phyloP scores from a whole-genome alignment of 2,329 filamentous ascomycete species.

The Ascochyta lentis region DNA sequence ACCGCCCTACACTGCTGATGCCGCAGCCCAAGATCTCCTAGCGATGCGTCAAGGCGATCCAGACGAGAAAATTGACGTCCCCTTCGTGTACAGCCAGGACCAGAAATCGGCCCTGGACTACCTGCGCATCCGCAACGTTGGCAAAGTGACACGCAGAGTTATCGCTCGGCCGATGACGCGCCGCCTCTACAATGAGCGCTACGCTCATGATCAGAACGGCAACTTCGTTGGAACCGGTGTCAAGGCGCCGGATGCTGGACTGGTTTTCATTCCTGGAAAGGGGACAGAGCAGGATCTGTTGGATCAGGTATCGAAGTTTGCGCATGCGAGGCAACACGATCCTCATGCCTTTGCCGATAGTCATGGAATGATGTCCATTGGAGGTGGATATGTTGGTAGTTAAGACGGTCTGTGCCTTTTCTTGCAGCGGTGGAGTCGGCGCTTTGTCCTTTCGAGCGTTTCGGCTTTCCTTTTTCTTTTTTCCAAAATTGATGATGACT shows the following conservation, averaged over 20 bases:
- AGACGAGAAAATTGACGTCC: slow-evolving; percentile 8
- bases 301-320: slow-evolving; percentile 35
- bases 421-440: not conserved
- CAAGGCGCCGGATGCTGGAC: slow-evolving; percentile 28
- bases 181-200: slow-evolving; percentile 35
- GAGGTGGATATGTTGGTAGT: not conserved
- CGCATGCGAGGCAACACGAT: slow-evolving; percentile 33
- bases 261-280: slow-evolving; percentile 38
- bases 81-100: slow-evolving; percentile 25
- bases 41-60: slow-evolving; percentile 12
- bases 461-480: not conserved
- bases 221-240: slow-evolving; percentile 38
- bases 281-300: slow-evolving; percentile 35
- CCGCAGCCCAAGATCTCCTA: slow-evolving; percentile 7
- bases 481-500: too few relatives aligned
- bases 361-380: not conserved
- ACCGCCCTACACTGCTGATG: slow-evolving; percentile 8
- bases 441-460: not conserved
- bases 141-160: slow-evolving; percentile 28
- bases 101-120: slow-evolving; percentile 23
- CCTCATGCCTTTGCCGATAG: slow-evolving; percentile 11
- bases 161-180: slow-evolving; percentile 38
- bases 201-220: slow-evolving; percentile 36
- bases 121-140: slow-evolving; percentile 13
- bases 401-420: too few relatives aligned